phyloP scores from a whole-genome alignment of 768 basidiomycete genomes.

The Tephrocybe sp. region DNA sequence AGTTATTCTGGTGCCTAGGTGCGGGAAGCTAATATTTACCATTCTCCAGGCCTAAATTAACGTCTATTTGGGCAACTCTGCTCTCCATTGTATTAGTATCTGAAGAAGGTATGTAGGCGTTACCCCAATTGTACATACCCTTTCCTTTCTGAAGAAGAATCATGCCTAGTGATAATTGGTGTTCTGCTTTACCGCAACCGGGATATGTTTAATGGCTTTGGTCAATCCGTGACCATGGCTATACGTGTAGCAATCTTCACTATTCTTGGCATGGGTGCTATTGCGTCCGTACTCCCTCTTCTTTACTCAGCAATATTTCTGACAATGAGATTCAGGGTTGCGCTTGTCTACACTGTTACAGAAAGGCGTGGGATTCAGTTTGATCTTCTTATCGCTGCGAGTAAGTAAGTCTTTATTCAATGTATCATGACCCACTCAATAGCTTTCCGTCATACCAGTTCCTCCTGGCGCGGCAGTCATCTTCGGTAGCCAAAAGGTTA shows the following conservation, averaged over 20 bases:
- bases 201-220: slow-evolving; percentile 21
- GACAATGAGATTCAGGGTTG: slow-evolving; percentile 19
- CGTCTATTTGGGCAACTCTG: slow-evolving; percentile 24
- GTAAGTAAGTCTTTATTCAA: slow-evolving; percentile 14
- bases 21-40: background rate
- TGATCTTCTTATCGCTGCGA: slow-evolving; percentile 27
- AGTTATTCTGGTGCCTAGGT: background rate
- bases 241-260: slow-evolving; percentile 29
- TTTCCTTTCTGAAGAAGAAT: background rate
- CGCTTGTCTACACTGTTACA: slow-evolving; percentile 24
- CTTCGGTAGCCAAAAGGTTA: slow-evolving; percentile 29
- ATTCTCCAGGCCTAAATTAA: slow-evolving; percentile 24
- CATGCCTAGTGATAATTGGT: slow-evolving; percentile 20
- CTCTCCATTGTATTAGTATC: slow-evolving; percentile 21
- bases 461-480: slow-evolving; percentile 26
- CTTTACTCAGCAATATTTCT: background rate
- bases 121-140: background rate
- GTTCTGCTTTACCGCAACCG: slow-evolving; percentile 26
- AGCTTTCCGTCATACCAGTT: slow-evolving; percentile 16
- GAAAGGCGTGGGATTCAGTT: slow-evolving; percentile 23
- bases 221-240: slow-evolving; percentile 27
- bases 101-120: slow-evolving; percentile 23
- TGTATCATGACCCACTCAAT: background rate
- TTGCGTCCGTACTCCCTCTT: slow-evolving; percentile 11
- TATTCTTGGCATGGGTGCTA: slow-evolving; percentile 18